Evolutionary conservation across 2,329 filamentous ascomycete species (phyloP), one percentile per base, ranked within the genome.

Genomic region (Lomentospora prolificans): DNA sequence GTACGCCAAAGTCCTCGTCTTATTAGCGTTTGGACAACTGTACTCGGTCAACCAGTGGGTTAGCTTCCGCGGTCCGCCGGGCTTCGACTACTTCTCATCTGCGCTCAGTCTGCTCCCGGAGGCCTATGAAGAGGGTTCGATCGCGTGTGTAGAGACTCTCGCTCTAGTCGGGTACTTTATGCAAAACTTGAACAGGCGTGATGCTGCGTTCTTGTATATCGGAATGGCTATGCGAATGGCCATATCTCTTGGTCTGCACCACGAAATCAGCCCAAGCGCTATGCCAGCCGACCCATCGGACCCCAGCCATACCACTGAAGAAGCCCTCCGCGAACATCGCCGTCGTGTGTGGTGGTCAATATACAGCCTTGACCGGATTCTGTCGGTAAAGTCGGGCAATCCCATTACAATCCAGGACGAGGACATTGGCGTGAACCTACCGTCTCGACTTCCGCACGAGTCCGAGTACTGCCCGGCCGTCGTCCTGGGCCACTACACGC

Each of bases 41-140:
- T 82, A 81, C 61, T 79, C 76, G 3, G 71, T 81, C 51, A 82
- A 82, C 59, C 76, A 80, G 55, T 79, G 75, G 74, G 73, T 75
- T 0, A 72, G 72, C 50, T 72, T 71, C 60, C 72, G 76, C 41
- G 75, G 77, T 0, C 78, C 78, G 0, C 79, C 79, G 0, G 79
- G 79, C 0, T 81, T 81, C 61, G 71, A 73, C 12, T 81, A 77
- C 58, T 81, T 82, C 62, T 72, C 73, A 19, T 70, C 75, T 54
- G 76, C 78, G 0, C 59, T 81, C 25, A 71, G 73, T 25, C 71
- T 80, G 3, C 66, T 82, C 19, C 79, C 79, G 0, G 77, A 80
- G 50, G 71, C 78, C 2, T 75, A 82, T 55, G 78, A 80, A 59
- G 73, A 79, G 53, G 76, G 76, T 0, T 80, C 76, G 0, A 71